Evolutionary conservation across 306 rosid species (phyloP).

Genomic region (Lathyrus oleraceus): DNA sequence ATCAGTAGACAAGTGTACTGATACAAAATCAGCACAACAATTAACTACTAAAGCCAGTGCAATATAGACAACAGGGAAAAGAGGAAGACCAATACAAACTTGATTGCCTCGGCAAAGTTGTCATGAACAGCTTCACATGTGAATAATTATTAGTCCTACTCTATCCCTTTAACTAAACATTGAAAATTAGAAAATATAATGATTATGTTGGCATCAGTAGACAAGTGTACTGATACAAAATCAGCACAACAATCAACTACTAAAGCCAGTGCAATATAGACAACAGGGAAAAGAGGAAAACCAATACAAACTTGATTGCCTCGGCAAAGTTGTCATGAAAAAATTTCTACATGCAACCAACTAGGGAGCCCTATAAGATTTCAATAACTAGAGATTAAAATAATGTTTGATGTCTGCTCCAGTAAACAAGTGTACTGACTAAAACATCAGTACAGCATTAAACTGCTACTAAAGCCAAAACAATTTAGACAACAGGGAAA

Average conservation of each 20-base stretch:
- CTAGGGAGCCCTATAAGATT: background rate
- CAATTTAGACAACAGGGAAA: slow-evolving; percentile 75
- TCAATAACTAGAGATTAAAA: background rate
- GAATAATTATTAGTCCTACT: too few relatives aligned
- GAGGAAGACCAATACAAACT: slow-evolving; percentile 47
- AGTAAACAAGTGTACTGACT: slow-evolving; percentile 17
- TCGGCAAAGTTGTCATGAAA: slow-evolving; percentile 52
- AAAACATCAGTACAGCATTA: slow-evolving; percentile 26
- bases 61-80: slow-evolving; percentile 79
- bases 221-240: slow-evolving; percentile 19
- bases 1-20: slow-evolving; percentile 11
- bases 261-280: slow-evolving; percentile 44
- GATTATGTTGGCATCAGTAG: slow-evolving; percentile 21
- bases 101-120: slow-evolving; percentile 63
- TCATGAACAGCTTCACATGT: background rate
- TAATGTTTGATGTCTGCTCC: slow-evolving; percentile 8
- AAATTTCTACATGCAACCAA: background rate
- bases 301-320: slow-evolving; percentile 42
- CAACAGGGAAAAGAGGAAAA: slow-evolving; percentile 77
- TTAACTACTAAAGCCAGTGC: slow-evolving; percentile 16
- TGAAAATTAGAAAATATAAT: too few relatives aligned
- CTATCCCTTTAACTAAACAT: too few relatives aligned
- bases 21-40: slow-evolving; percentile 31
- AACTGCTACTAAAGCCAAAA: slow-evolving; percentile 20
- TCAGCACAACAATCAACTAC: slow-evolving; percentile 21